Percentiles rank a stretch among this genome's conserved stretches.
Evolutionary conservation across 2,329 filamentous ascomycete species (phyloP).

Genomic region (Hymenoscyphus albidus): DNA sequence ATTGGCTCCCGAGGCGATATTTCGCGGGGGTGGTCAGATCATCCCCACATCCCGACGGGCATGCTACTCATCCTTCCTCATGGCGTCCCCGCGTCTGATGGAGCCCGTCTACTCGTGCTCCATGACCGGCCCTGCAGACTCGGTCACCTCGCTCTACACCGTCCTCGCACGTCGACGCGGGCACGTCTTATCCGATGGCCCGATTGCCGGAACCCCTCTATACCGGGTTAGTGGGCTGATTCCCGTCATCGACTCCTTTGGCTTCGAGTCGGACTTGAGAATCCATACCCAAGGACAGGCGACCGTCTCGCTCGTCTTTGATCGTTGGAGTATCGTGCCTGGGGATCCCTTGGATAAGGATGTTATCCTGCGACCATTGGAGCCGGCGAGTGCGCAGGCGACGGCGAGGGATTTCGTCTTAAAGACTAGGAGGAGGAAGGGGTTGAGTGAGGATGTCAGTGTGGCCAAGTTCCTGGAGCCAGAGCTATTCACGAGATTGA

Average conservation of each 20-base stretch:
- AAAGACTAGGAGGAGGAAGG: conserved; percentile 91
- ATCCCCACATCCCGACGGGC: conserved; percentile 91
- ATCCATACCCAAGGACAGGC: conserved; percentile 95
- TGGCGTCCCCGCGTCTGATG: conserved; percentile 95
- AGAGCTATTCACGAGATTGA: conserved; percentile 82
- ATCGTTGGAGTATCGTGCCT: conserved; percentile 92
- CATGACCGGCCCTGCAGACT: conserved; percentile 88
- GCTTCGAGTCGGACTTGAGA: conserved; percentile 93
- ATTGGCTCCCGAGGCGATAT: conserved; percentile 85
- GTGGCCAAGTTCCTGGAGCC: conserved; percentile 96
- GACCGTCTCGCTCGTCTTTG: conserved; percentile 87
- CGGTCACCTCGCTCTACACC: conserved; percentile 85
- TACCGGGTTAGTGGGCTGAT: conserved; percentile 89
- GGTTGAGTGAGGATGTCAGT: conserved; percentile 89
- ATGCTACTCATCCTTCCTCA: conserved; percentile 93
- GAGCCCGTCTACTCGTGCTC: conserved; percentile 91
- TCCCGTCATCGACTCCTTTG: conserved; percentile 95
- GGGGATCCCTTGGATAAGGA: conserved; percentile 91
- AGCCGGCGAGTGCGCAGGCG: conserved; percentile 82
- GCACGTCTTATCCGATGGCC: conserved; percentile 90
- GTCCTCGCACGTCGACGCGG: conserved; percentile 83
- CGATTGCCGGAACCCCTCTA: conserved; percentile 88
- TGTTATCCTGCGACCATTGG: conserved; percentile 75
- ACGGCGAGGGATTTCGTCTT: conserved; percentile 94
- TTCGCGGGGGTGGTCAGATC: conserved; percentile 92